phyloP scores from a whole-genome alignment of 1,139 yeast species.

The Nakaseomyces delphensis region DNA sequence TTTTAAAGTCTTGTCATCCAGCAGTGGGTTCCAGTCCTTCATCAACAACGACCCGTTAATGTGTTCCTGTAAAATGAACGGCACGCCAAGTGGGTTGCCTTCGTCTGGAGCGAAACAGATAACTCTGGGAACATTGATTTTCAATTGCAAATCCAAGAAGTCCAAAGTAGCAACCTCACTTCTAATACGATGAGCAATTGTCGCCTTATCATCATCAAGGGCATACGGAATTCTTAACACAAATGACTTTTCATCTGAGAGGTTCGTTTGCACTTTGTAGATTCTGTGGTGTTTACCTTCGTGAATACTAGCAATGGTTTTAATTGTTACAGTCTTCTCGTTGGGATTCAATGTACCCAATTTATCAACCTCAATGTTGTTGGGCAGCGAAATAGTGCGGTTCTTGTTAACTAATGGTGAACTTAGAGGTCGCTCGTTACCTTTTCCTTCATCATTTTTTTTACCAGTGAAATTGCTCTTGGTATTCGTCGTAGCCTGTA shows the following conservation, averaged over 20 bases:
- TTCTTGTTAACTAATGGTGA: slow-evolving; percentile 37
- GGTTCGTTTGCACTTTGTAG: slow-evolving; percentile 58
- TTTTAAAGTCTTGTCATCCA: slow-evolving; percentile 35
- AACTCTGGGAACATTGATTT: slow-evolving; percentile 61
- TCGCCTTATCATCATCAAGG: slow-evolving; percentile 47
- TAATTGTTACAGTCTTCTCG: slow-evolving; percentile 42
- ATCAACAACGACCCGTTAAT: slow-evolving; percentile 73
- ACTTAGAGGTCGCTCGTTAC: slow-evolving; percentile 14
- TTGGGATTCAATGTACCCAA: slow-evolving; percentile 38
- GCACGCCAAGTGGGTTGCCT: slow-evolving; percentile 55
- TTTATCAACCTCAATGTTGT: slow-evolving; percentile 38
- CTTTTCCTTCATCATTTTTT: slow-evolving; percentile 13
- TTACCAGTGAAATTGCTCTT: slow-evolving; percentile 1
- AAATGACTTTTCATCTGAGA: slow-evolving; percentile 43
- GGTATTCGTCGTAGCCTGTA: slow-evolving; percentile 27
- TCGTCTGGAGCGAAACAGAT: slow-evolving; percentile 60
- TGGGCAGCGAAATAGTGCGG: slow-evolving; percentile 39
- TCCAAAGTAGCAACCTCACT: slow-evolving; percentile 94
- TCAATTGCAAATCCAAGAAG: slow-evolving; percentile 45
- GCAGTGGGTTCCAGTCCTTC: slow-evolving; percentile 85
- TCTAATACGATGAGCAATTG: slow-evolving; percentile 59
- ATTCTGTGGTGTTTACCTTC: slow-evolving; percentile 92
- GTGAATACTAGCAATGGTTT: slow-evolving; percentile 73
- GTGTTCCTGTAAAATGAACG: slow-evolving; percentile 73
- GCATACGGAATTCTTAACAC: slow-evolving; percentile 82